Conservation (phyloP, 768 basidiomycete species). For the Cyclocybe cylindracea region DNA sequence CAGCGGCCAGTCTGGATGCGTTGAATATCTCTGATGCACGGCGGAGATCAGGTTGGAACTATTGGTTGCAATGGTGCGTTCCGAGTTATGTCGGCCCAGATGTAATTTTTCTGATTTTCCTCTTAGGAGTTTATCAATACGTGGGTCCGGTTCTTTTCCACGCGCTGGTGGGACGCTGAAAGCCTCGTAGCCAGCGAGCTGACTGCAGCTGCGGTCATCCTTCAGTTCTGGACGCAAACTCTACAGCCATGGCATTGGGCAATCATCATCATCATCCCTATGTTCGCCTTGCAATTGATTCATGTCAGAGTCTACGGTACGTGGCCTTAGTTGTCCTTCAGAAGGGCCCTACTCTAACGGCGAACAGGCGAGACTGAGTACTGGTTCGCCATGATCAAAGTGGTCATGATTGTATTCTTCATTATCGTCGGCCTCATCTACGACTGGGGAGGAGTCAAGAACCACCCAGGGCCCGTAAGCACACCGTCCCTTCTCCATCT, state of each 20-base stretch:
- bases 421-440: constrained; percentile 63
- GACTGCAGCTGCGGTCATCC: constrained; percentile 56
- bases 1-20: too few relatives aligned
- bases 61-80: constrained; percentile 50
- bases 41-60: constrained; percentile 48
- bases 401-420: constrained; percentile 61
- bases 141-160: constrained; percentile 14
- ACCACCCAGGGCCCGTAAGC: constrained; percentile 58
- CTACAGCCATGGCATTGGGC: constrained; percentile 58
- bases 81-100: constrained; percentile 17
- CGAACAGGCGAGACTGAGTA: constrained; percentile 57
- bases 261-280: constrained; percentile 52
- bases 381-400: constrained; percentile 67
- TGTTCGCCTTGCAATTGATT: constrained; percentile 55
- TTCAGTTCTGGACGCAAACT: constrained; percentile 50
- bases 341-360: background rate
- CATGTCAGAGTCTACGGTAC: constrained; percentile 58
- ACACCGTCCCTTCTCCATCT: background rate
- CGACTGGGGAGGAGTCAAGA: constrained; percentile 60
- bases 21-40: too few relatives aligned
- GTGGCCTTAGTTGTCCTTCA: constrained; percentile 4
- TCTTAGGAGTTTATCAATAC: constrained; percentile 24
- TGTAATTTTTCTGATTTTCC: background rate
- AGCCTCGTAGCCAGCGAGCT: constrained; percentile 49
- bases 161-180: background rate